Conservation (phyloP, 176 grass and related monocot species). For the Aegilops umbellulata region DNA sequence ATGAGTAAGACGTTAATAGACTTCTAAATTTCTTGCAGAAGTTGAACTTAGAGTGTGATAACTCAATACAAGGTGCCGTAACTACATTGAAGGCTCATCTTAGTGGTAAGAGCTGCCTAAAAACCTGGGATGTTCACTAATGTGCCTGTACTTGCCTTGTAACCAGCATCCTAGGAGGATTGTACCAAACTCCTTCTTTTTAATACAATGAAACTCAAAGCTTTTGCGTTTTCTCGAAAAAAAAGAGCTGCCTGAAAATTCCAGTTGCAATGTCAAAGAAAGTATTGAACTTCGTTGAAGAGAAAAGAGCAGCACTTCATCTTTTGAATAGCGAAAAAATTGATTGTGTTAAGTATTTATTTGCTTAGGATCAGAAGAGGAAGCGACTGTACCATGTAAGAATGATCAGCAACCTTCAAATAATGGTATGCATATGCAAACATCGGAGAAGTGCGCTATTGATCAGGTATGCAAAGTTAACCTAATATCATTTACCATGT, state of each 20-base stretch:
- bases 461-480: slow-evolving; percentile 29
- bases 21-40: slow-evolving; percentile 16
- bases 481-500: slow-evolving; percentile 1
- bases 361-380: not conserved
- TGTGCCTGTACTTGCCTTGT: too few relatives aligned
- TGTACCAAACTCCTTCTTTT: too few relatives aligned
- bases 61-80: slow-evolving; percentile 32
- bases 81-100: slow-evolving; percentile 57
- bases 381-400: slow-evolving; percentile 19
- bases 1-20: not conserved
- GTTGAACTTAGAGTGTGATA: slow-evolving; percentile 5
- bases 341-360: slow-evolving; percentile 14
- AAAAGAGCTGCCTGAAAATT: slow-evolving; percentile 13
- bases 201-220: too few relatives aligned
- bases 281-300: slow-evolving; percentile 47
- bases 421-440: slow-evolving; percentile 2
- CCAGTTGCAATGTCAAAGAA: slow-evolving; percentile 40
- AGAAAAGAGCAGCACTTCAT: slow-evolving; percentile 37
- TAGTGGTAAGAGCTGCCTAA: slow-evolving; percentile 17
- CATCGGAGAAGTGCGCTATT: not conserved
- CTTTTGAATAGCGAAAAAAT: slow-evolving; percentile 33
- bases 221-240: too few relatives aligned
- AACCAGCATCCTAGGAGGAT: too few relatives aligned
- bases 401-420: slow-evolving; percentile 28
- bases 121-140: not conserved